phyloP scores from a whole-genome alignment of 768 basidiomycete genomes.

The Trametopsis cervina region DNA sequence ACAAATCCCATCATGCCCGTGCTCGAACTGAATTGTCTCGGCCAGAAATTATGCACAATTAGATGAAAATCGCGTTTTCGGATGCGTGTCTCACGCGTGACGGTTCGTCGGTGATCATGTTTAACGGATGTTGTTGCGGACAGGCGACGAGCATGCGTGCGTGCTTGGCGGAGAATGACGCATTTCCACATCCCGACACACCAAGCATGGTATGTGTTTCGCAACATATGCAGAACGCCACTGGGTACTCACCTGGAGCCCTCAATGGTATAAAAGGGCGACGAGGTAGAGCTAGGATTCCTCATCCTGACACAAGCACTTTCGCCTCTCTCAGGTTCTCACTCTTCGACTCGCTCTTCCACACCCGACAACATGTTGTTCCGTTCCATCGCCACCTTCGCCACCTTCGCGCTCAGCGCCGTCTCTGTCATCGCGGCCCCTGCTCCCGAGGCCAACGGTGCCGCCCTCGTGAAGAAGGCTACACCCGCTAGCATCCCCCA shows the following conservation, averaged over 20 bases:
- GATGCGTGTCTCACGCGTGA: background rate
- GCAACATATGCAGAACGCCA: too few relatives aligned
- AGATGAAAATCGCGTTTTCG: background rate
- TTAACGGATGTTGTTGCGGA: background rate
- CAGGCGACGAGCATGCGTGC: background rate
- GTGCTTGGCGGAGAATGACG: background rate
- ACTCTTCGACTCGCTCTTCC: background rate
- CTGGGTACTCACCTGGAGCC: background rate
- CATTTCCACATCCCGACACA: too few relatives aligned
- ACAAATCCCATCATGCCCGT: too few relatives aligned
- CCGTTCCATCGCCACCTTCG: slow-evolving; percentile 16
- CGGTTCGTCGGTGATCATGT: background rate
- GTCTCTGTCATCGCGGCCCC: slow-evolving; percentile 9
- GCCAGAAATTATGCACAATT: too few relatives aligned
- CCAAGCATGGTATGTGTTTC: background rate
- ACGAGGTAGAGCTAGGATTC: background rate
- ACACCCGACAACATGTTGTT: slow-evolving; percentile 28
- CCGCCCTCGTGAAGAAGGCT: slow-evolving; percentile 12
- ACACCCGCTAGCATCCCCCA: slow-evolving; percentile 15
- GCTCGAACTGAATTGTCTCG: too few relatives aligned
- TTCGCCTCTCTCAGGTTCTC: background rate
- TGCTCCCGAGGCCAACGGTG: slow-evolving; percentile 5
- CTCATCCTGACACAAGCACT: background rate
- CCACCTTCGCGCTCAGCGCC: slow-evolving; percentile 22
- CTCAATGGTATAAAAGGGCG: background rate